These are phyloP conservation scores for Aspergillus kassunensis DNA, from an alignment of 495 filamentous ascomycete species.

Conservation along the genomic window DNA sequence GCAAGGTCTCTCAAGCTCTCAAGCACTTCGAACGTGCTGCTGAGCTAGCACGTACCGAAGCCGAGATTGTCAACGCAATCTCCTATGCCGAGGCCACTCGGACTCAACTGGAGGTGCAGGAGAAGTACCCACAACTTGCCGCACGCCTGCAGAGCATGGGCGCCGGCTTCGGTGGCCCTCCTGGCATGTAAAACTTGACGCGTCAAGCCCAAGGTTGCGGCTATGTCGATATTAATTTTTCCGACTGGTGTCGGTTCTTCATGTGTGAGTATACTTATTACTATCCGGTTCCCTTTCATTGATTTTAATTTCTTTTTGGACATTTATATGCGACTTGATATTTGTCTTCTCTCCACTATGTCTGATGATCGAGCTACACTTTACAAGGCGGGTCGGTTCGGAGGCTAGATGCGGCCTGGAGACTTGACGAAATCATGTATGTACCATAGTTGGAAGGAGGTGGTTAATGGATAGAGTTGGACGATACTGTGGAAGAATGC, in stretches of 20 bases:
- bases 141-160: slow-evolving; percentile 76
- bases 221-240: slow-evolving; percentile 17
- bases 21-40: slow-evolving; percentile 97
- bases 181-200: slow-evolving; percentile 37
- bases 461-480: slow-evolving; percentile 11
- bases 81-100: slow-evolving; percentile 96
- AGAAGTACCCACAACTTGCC: slow-evolving; percentile 95
- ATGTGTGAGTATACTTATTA: slow-evolving; percentile 43
- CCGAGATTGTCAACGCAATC: slow-evolving; percentile 92
- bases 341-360: slow-evolving; percentile 8
- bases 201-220: slow-evolving; percentile 7
- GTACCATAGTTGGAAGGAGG: slow-evolving; percentile 19
- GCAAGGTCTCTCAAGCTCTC: slow-evolving; percentile 91
- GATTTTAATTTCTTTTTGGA: slow-evolving; percentile 17
- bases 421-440: slow-evolving; percentile 7
- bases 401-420: not conserved
- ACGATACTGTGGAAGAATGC: not conserved
- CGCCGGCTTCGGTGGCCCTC: slow-evolving; percentile 36
- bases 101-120: slow-evolving; percentile 95
- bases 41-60: slow-evolving; percentile 91
- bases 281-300: slow-evolving; percentile 20
- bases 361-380: slow-evolving; percentile 7
- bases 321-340: slow-evolving; percentile 15
- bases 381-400: not conserved
- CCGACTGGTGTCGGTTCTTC: slow-evolving; percentile 18